Evolutionary conservation across 805 yeast species (phyloP).

Genomic region (Candida krabiensis): DNA sequence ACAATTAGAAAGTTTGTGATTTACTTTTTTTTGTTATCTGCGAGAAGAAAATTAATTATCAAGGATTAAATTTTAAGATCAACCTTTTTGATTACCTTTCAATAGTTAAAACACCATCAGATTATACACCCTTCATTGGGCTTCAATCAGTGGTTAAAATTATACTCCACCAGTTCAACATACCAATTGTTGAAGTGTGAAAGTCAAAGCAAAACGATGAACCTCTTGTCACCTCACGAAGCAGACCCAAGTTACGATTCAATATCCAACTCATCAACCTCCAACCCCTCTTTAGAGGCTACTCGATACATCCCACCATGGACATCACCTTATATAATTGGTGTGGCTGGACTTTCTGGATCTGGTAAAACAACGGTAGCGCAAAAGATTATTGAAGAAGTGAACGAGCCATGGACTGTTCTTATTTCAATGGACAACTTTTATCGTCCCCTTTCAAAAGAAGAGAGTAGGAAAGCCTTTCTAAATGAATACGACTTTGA

Average conservation of each 20-base stretch:
- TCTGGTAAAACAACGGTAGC: constrained; percentile 96
- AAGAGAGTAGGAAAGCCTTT: constrained; percentile 64
- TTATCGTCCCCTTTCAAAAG: constrained; percentile 70
- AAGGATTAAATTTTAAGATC: too few species aligned
- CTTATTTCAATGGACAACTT: constrained; percentile 88
- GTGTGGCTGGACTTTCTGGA: constrained; percentile 85
- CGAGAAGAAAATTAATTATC: too few species aligned
- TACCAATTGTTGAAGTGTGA: too few species aligned
- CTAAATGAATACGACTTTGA: constrained; percentile 80
- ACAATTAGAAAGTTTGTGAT: too few species aligned
- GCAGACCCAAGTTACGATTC: constrained; percentile 3
- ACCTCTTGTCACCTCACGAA: constrained; percentile 4
- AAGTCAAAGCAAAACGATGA: too few species aligned
- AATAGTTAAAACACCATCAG: too few species aligned
- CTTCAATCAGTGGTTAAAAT: too few species aligned
- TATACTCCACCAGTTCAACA: too few species aligned
- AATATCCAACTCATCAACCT: constrained; percentile 3
- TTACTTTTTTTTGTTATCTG: too few species aligned
- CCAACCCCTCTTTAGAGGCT: constrained; percentile 18
- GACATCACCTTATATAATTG: constrained; percentile 83
- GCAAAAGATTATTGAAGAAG: constrained; percentile 69
- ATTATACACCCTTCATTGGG: too few species aligned
- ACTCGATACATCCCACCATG: constrained; percentile 73
- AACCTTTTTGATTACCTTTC: too few species aligned
- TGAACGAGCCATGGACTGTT: constrained; percentile 93